phyloP scores from a whole-genome alignment of 352 stramenopile species.

The Globisporangium radiosum region DNA sequence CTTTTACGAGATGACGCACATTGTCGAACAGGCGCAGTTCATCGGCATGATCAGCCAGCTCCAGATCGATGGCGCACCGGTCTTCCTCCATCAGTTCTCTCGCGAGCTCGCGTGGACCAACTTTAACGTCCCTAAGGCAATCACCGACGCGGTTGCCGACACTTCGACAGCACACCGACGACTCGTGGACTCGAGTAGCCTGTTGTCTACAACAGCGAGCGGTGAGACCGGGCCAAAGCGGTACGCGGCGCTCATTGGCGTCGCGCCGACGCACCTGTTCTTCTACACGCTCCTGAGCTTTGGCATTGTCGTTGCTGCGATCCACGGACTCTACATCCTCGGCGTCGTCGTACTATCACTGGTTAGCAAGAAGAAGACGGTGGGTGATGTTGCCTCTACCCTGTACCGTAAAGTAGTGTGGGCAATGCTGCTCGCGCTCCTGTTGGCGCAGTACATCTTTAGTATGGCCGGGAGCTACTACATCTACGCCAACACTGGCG shows the following conservation, averaged over 20 bases:
- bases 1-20: slow-evolving; percentile 84
- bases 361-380: slow-evolving; percentile 53
- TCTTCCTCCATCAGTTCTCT: slow-evolving; percentile 77
- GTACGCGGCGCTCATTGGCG: slow-evolving; percentile 63
- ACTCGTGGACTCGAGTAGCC: slow-evolving; percentile 19
- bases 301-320: slow-evolving; percentile 37
- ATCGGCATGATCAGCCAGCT: slow-evolving; percentile 81
- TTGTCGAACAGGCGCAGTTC: slow-evolving; percentile 83
- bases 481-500: slow-evolving; percentile 36
- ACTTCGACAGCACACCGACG: not conserved
- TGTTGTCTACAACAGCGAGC: slow-evolving; percentile 13
- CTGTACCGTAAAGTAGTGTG: slow-evolving; percentile 85
- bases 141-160: slow-evolving; percentile 16
- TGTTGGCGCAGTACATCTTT: slow-evolving; percentile 85
- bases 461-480: slow-evolving; percentile 78
- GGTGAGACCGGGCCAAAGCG: slow-evolving; percentile 54
- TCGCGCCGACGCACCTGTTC: slow-evolving; percentile 62
- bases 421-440: slow-evolving; percentile 53
- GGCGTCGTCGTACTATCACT: slow-evolving; percentile 37
- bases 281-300: slow-evolving; percentile 78
- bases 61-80: slow-evolving; percentile 57
- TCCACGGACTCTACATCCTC: slow-evolving; percentile 65
- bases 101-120: slow-evolving; percentile 83
- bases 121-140: slow-evolving; percentile 70
- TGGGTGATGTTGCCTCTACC: slow-evolving; percentile 41